Base-by-base conservation (phyloP, 83 land plant species). In the Thuja plicata region DNA sequence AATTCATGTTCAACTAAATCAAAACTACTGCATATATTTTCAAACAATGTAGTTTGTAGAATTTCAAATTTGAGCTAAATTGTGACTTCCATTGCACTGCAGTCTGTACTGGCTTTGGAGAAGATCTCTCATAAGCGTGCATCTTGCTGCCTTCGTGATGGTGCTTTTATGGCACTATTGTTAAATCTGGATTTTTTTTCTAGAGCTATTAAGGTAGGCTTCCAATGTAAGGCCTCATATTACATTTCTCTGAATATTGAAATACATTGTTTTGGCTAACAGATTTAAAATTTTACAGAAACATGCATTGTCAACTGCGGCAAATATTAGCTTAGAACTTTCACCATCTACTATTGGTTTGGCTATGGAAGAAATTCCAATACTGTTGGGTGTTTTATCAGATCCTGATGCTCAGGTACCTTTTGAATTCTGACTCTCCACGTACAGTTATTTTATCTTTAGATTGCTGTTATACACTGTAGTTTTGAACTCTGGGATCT, bases 91-190 rank as follows among this genome's bases (percentile, higher is more conserved):
- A 46, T 27, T 87, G n/a, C 12, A 27, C 7, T 87, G 90, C 93
- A 93, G 94, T 90, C 89, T 46, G 87, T 93, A 89, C 91, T 92
- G 88, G 94, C 92, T 38, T 71, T 93, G 88, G 92, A 90, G 70
- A 93, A 93, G 88, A 92, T 93, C 34, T 93, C 94, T 55, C 94
- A 88, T 37, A 90, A 88, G 46, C 94, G 92, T 89, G 92, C 92
- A 73, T 78, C 88, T 87, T 89, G 92, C 27, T 93, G 91, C 50
- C 90, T 93, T 55, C 88, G 91, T 50, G 89, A 90, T 62, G 94
- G 94, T 52, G 94, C 88, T 54, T 88, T 92, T 34, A 90, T 88
- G 86, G 94, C 92, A 78, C 92, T 93, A 38, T 62, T 93, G 45
- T 85, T 90, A 0, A 84, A 90, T 88, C 45, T 93, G 21, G 94